Evolutionary conservation across 257 asterid genomes (phyloP).

Genomic region (Ocimum tenuiflorum): DNA sequence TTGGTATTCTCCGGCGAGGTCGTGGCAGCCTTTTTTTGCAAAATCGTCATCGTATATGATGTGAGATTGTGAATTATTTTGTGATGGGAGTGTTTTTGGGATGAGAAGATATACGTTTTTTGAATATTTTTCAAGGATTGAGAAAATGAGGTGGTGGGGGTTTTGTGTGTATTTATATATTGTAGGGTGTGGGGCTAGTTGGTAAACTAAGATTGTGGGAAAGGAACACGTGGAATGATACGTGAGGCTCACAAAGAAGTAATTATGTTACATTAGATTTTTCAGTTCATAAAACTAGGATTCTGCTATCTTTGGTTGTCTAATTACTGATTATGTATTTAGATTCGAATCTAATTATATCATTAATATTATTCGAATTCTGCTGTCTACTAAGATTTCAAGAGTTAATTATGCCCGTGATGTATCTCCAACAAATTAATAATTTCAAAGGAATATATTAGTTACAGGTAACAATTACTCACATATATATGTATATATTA

Average conservation of each 20-base stretch:
- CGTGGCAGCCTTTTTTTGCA: slow-evolving; percentile 9
- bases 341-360: too few species aligned
- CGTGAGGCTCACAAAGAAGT: slow-evolving; percentile 34
- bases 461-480: too few species aligned
- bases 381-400: too few species aligned
- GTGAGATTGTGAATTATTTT: neutral
- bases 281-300: too few species aligned
- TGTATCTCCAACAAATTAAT: too few species aligned
- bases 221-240: slow-evolving; percentile 52
- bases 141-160: slow-evolving; percentile 2
- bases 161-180: slow-evolving; percentile 10
- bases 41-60: slow-evolving; percentile 25
- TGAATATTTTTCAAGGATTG: neutral
- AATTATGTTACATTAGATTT: neutral
- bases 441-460: too few species aligned
- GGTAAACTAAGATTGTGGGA: slow-evolving; percentile 24
- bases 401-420: too few species aligned
- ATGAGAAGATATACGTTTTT: neutral
- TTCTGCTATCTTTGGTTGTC: too few species aligned
- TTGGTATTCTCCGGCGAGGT: slow-evolving; percentile 25
- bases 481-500: too few species aligned
- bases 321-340: too few species aligned
- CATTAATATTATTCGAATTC: too few species aligned
- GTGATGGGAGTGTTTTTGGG: neutral
- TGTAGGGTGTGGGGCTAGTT: neutral